Evolutionary conservation across 345 rosid genomes (phyloP), one percentile per base, ranked within the genome.

Genomic region (Schrenkiella parvula): DNA sequence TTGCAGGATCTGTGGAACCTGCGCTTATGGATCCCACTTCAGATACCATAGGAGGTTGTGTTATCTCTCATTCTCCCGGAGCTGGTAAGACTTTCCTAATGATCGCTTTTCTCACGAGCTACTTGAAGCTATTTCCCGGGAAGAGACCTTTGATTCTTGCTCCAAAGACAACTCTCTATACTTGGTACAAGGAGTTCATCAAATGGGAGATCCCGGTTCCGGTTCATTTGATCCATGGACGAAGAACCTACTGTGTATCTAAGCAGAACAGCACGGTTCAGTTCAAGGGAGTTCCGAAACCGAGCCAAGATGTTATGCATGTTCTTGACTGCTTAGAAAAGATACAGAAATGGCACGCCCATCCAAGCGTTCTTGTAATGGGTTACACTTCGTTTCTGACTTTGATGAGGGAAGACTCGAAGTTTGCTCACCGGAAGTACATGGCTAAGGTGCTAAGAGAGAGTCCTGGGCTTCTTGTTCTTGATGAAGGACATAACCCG

Each of bases 401-500:
- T 63, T 68, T 95, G 70, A 95, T 95, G 93, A 82, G 95, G 37
- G 99, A 91, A 72, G 88, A 95, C 74, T 79, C 96, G 0, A 89
- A 86, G 78, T 95, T 91, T 68, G 84, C 84, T 12, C 92, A 91
- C 68, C 73, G 99, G 34, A 87, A 78, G 57, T 84, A 84, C 79
- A 88, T 95, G 98, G 96, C 99, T 35, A 89, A 84, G 78, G 93
- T 89, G 63, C 71, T 95, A 52, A 81, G 97, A 22, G 96, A 95
- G 71, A 91, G 98, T 64, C 99, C 98, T 0, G 98, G 98, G 17
- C 79, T 95, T 34, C 81, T 95, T 47, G 53, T 95, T n/a, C 88
- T 95, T 41, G 98, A 95, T 4, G 99, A 95, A 81, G 99, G 99
- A 10, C 98, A 95, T 69, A 95, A 95, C 75, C 98, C 96, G 1